Base-by-base conservation (phyloP, 805 yeast species). In the Starmerella lactis-condensi region DNA sequence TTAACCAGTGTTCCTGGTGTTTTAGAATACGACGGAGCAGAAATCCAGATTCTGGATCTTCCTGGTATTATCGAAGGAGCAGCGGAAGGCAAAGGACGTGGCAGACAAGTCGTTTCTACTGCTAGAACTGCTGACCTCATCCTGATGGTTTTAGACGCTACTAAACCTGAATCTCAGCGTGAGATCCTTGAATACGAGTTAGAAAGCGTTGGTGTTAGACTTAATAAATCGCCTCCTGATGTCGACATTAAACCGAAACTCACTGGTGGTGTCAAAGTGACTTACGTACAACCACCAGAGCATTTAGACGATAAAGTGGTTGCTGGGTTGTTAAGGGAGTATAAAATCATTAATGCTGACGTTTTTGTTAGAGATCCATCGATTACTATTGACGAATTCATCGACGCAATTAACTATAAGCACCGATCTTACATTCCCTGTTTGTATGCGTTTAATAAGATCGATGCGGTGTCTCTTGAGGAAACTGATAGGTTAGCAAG, bases 11-110 rank as follows among this genome's bases (percentile, higher is more conserved):
- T 85, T 14, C 95, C 96, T 0, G 95, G 96, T 29, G 92, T 89
- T 9, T 60, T 85, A 44, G 85, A 82, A 50, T 82, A 85, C 50
- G 81, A 82, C 50, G 96, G 96, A 23, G 94, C 96, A 0, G 94
- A 83, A 48, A 82, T 85, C 39, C 98, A 85, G 57, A 74, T 89
- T 42, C 85, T 85, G n/a, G 98, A 85, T 64, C 58, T 85, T 31
- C 98, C 98, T 1, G 98, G 98, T 53, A 85, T 85, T 44, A 85
- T 85, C 35, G 79, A 78, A 51, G 96, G 96, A 26, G 96, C 96
- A 4, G 65, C 91, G 22, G 93, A 79, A 50, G 96, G 96, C 47
- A 83, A 83, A 54, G 98, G 98, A 45, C 70, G 98, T 54, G 96
- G 96, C 35, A 67, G 93, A 46, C 96, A 89, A 53, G 96, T 89